Conservation (phyloP, 2,329 filamentous ascomycete genomes). For the Ascosphaera aggregata region DNA sequence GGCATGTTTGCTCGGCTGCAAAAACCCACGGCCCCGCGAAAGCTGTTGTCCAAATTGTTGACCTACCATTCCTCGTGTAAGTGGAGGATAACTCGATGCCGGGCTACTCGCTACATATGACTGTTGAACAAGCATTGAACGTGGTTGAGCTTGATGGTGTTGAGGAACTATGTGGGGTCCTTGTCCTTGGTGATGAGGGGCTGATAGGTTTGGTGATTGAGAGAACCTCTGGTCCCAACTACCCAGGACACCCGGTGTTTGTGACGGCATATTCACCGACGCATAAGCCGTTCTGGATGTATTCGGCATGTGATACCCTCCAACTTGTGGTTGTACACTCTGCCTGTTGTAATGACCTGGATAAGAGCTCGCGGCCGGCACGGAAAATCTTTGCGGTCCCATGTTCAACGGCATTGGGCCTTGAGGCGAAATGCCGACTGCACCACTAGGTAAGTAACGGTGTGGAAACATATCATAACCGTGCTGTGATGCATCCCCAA, state of each 20-base stretch:
- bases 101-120: too few relatives aligned
- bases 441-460: not conserved
- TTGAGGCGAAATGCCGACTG: not conserved
- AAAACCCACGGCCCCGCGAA: not conserved
- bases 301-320: not conserved
- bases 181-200: not conserved
- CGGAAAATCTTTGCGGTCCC: not conserved
- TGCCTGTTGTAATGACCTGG: not conserved
- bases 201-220: not conserved
- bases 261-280: not conserved
- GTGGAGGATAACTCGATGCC: not conserved
- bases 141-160: too few relatives aligned
- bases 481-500: not conserved
- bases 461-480: not conserved
- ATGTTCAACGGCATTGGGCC: not conserved
- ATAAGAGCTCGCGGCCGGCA: not conserved
- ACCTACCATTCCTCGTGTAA: not conserved
- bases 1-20: not conserved
- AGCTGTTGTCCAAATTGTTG: not conserved
- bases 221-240: not conserved
- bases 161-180: not conserved
- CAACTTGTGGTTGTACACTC: not conserved
- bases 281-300: not conserved
- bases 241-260: too few relatives aligned
- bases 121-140: not conserved